These are phyloP conservation scores for Pilaira anomala DNA, from an alignment of 192 early-diverging fungal genomes.

Conservation along the genomic window DNA sequence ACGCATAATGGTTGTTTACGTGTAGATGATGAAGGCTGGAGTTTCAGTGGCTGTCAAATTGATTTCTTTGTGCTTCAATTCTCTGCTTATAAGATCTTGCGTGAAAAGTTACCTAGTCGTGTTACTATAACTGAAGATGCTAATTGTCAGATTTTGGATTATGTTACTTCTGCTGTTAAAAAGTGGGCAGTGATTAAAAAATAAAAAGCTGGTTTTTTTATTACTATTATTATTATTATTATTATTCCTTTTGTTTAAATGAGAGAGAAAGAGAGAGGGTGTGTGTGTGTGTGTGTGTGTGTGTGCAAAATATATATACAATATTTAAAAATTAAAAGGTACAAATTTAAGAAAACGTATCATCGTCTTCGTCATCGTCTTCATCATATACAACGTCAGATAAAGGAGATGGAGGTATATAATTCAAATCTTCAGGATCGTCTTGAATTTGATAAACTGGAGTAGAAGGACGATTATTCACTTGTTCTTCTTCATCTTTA, in stretches of 20 bases:
- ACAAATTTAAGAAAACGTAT: too few relatives aligned
- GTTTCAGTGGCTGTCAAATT: conserved; percentile 32
- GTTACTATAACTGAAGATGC: conserved; percentile 12
- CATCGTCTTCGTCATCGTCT: background rate
- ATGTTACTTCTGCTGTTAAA: conserved; percentile 20
- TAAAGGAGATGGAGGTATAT: conserved; percentile 13
- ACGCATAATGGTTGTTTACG: conserved; percentile 44
- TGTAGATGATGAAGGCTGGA: conserved; percentile 40
- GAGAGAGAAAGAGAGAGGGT: background rate
- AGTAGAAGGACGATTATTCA: background rate
- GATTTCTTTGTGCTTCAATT: conserved; percentile 33
- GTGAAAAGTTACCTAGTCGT: conserved; percentile 6
- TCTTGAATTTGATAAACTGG: conserved; percentile 18
- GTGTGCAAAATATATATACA: too few relatives aligned
- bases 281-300: background rate
- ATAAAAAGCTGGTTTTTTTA: too few relatives aligned
- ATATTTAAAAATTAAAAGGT: too few relatives aligned
- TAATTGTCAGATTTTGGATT: conserved; percentile 16
- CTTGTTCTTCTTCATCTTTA: background rate
- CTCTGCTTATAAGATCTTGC: conserved; percentile 7
- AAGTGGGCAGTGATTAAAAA: conserved; percentile 22
- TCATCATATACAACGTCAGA: background rate
- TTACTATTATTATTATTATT: too few relatives aligned
- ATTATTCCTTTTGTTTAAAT: too few relatives aligned
- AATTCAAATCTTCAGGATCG: conserved; percentile 12